Evolutionary conservation across 148 eudicot species (phyloP), one percentile per base, ranked within the genome.

Genomic region (Nepenthes mirabilis): DNA sequence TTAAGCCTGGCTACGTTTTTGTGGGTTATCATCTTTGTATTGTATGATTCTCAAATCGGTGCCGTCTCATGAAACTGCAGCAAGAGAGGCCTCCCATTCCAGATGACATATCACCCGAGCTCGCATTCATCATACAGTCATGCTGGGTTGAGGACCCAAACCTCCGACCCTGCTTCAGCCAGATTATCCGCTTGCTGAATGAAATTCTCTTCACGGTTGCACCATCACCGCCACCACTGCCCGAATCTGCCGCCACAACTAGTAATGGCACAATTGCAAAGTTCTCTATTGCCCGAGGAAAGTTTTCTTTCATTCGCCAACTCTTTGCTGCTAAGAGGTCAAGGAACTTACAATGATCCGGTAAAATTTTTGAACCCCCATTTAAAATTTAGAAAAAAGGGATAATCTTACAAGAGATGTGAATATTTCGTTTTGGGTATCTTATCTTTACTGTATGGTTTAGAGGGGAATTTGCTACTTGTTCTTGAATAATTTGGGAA

Each of bases 61-160:
- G 12, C 32, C 32, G 13, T 55, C 36, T 33, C 6, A 9, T 10
- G 36, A 55, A 47, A 73, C 58, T 83, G 82, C 94, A 89, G 97
- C 94, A 89, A 76, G 88, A 86, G 60, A 86, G 97, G 69, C 97
- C 97, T 36, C 66, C 34, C 58, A 67, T 89, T 49, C 83, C 94
- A 45, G 94, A 89, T 32, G 90, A 86, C 56, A 58, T 73, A 60
- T 72, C 97, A 59, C 78, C 85, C 8, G 97, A 83, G 43, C 79
- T 89, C 1, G 94, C 83, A 35, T 89, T 79, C 72, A 83, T 86
- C 61, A 75, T 89, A 37, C 94, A 83, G 33, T 89, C 97, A 57
- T 81, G 97, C 55, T 89, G 97, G 97, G 87, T 81, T 9, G 97
- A 89, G 74, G 94, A 89, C 71, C 78, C 97, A 10, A 83, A 83